Base-by-base conservation (phyloP, 169 alveolate genomes). In the Plasmodium fragile region DNA sequence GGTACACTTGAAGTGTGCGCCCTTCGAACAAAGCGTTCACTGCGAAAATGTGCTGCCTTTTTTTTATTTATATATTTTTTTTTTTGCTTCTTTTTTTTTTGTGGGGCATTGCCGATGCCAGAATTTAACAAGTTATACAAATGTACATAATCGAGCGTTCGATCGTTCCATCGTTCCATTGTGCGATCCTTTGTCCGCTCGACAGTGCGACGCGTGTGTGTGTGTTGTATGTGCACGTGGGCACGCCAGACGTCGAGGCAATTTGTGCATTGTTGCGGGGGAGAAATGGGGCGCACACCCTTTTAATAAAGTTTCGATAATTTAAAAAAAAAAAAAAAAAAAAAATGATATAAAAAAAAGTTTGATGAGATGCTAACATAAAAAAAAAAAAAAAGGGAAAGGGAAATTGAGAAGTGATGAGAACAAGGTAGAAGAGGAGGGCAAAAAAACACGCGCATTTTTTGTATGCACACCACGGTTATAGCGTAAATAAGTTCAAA, bases 311-410 rank as follows among this genome's bases (percentile, higher is more conserved):
- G 22, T 18, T 79, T 45, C 32, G 84, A 79, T 16, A 25, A 45
- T 79, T 79, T 32, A 78, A 32, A 78, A 79, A 78, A 59, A 36
- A 18, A 59, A 36, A 18, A 34, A 39, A 34, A 72, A 52, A 80
- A 80, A 18, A 36, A 4, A 36, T 80, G 32, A n/a, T 81, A 52
- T 10, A 53, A n/a, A 52, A 4, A 22, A 43, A 71, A 30, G 39
- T 36, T 25, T 52, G 18, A 43, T 32, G 18, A 80, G 25, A 53
- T 77, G 53, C 22, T 81, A 13, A 81, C 89, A 81, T 81, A 78
- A 78, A 78, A 78, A 77, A 80, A 78, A 78, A 78, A 78, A 78
- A 77, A 80, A 78, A 41, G 65, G 39, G 36, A 39, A 16, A 41
- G 34, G 18, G 65, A 49, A 28, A 71, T n/a, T 22, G 41, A 25